Evolutionary conservation across 2,329 filamentous ascomycete species (phyloP).

Genomic region (Calonectria pseudoturangicola): DNA sequence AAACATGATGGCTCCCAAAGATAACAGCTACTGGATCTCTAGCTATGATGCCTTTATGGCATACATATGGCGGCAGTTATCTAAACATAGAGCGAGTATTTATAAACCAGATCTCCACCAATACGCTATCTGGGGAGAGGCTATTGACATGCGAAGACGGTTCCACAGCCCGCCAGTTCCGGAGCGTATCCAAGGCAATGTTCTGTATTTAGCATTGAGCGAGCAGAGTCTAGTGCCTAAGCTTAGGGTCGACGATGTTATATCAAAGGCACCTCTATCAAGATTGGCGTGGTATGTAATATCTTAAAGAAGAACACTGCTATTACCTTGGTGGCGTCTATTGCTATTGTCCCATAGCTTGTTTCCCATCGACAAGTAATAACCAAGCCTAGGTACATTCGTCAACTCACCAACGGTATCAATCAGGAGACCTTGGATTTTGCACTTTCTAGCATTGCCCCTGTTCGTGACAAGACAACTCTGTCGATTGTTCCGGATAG

Average conservation of each 20-base stretch:
- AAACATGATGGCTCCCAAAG: conserved; percentile 25
- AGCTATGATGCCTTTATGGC: conserved; percentile 66
- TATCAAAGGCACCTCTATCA: conserved; percentile 60
- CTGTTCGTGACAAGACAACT: conserved; percentile 59
- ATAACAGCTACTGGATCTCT: conserved; percentile 60
- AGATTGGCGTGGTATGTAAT: conserved; percentile 53
- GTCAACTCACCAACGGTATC: conserved; percentile 59
- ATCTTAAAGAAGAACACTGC: background rate
- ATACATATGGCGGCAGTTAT: conserved; percentile 63
- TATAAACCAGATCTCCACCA: conserved; percentile 56
- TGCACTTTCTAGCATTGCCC: conserved; percentile 56
- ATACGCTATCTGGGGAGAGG: conserved; percentile 59
- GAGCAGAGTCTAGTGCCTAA: conserved; percentile 47
- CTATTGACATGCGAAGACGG: conserved; percentile 61
- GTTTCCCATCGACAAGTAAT: background rate
- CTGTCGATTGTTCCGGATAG: conserved; percentile 60
- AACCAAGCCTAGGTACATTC: conserved; percentile 55
- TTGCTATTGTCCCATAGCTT: background rate
- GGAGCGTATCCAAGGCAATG: conserved; percentile 61
- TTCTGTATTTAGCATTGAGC: conserved; percentile 37
- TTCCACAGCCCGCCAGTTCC: conserved; percentile 59
- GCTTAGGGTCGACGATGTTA: conserved; percentile 58
- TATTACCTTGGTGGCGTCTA: background rate
- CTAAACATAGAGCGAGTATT: conserved; percentile 58
- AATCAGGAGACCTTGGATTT: conserved; percentile 56